A percentile compares a stretch with the other conserved stretches of the same genome.
These are phyloP conservation scores for Ustanciosporium gigantosporum DNA, from an alignment of 1,284 basidiomycete genomes.

Conservation along the genomic window DNA sequence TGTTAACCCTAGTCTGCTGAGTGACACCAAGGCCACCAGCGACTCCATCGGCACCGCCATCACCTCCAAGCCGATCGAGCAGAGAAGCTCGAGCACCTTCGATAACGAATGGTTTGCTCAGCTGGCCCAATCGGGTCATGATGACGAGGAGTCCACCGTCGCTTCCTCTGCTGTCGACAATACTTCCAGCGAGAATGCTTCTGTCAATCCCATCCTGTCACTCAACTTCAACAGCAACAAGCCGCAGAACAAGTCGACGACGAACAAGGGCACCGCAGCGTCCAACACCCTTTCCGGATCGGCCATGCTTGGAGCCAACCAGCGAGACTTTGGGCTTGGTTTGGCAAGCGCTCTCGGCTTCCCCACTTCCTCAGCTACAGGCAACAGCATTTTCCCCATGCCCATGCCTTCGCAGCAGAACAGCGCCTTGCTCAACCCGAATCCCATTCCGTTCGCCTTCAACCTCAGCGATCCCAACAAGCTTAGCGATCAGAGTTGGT, in stretches of 20 bases:
- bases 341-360: conserved; percentile 21
- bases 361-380: conserved; percentile 13
- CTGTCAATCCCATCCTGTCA: conserved; percentile 32
- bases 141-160: conserved; percentile 4
- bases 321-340: conserved; percentile 31
- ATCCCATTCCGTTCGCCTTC: conserved; percentile 56
- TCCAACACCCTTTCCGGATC: conserved; percentile 17
- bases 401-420: conserved; percentile 52
- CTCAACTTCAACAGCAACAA: conserved; percentile 19
- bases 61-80: conserved; percentile 16
- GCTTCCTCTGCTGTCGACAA: conserved; percentile 1
- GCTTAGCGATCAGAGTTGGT: conserved; percentile 50
- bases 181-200: conserved; percentile 2
- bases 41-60: conserved; percentile 6
- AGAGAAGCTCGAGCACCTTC: conserved; percentile 31
- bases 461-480: conserved; percentile 46
- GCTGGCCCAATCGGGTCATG: conserved; percentile 39
- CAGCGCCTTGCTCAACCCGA: conserved; percentile 54
- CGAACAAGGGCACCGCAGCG: conserved; percentile 4
- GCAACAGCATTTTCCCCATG: conserved; percentile 41
- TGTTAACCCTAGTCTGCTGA: conserved; percentile 33
- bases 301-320: conserved; percentile 41
- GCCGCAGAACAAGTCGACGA: conserved; percentile 7
- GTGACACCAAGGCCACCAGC: conserved; percentile 7
- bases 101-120: conserved; percentile 42